These are phyloP conservation scores for Agarophyton chilense DNA, from an alignment of 23 red algal genomes.

Conservation along the genomic window DNA sequence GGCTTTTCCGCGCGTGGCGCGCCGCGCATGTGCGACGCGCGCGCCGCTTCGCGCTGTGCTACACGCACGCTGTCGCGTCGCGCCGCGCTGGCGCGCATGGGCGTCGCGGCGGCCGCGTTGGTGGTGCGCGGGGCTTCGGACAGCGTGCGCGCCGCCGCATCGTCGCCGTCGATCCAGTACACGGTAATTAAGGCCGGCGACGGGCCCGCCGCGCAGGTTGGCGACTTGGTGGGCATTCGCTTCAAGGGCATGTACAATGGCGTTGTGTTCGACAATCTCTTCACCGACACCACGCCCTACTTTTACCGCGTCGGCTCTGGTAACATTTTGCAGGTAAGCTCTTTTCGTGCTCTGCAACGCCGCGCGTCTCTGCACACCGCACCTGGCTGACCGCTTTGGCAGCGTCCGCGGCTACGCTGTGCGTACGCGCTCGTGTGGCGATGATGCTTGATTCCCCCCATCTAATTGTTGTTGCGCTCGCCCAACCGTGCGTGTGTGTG, in stretches of 20 bases:
- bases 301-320: constrained; percentile 86
- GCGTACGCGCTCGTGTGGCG: constrained; percentile 18
- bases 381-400: too few relatives aligned
- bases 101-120: neutral
- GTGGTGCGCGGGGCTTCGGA: neutral
- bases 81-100: neutral
- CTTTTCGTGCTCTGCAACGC: too few relatives aligned
- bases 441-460: too few relatives aligned
- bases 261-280: constrained; percentile 92
- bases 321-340: constrained; percentile 74
- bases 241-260: constrained; percentile 88
- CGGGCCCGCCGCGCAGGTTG: constrained; percentile 40
- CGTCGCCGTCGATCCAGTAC: constrained; percentile 25
- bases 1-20: too few relatives aligned
- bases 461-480: too few relatives aligned
- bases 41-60: too few relatives aligned
- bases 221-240: constrained; percentile 93
- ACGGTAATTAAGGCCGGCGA: constrained; percentile 37
- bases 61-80: too few relatives aligned
- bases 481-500: neutral
- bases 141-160: neutral
- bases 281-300: constrained; percentile 77
- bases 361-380: too few relatives aligned
- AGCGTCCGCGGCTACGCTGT: too few relatives aligned
- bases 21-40: too few relatives aligned